Percentiles rank a stretch among this genome's conserved stretches.
Evolutionary conservation across 129 eudicot genomes (phyloP).

Genomic region (Escallonia herrerae): DNA sequence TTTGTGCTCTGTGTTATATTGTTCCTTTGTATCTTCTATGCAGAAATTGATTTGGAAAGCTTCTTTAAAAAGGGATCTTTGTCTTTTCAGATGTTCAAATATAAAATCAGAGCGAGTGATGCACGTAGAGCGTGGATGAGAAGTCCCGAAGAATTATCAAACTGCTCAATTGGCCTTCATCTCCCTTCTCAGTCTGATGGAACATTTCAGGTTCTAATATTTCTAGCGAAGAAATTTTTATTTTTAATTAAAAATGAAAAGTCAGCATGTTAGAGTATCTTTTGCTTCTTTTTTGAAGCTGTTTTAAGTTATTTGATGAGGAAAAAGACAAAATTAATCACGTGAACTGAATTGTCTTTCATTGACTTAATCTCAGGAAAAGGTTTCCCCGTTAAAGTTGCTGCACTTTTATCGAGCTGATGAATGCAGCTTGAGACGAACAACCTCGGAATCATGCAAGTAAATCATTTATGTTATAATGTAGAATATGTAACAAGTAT

Average conservation of each 20-base stretch:
- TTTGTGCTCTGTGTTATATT: not conserved
- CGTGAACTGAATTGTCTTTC: not conserved
- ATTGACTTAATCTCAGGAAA: constrained; percentile 36
- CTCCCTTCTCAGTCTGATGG: constrained; percentile 49
- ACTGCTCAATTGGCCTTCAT: constrained; percentile 71
- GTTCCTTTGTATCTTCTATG: not conserved
- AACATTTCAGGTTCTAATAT: constrained; percentile 32
- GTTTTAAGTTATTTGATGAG: not conserved
- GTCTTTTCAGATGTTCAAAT: constrained; percentile 59
- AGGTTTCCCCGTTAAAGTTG: constrained; percentile 35
- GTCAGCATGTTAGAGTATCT: not conserved
- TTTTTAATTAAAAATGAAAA: not conserved
- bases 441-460: constrained; percentile 9
- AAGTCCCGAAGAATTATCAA: constrained; percentile 62
- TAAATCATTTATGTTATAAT: not conserved
- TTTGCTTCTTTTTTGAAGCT: not conserved
- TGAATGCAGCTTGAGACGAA: constrained; percentile 19
- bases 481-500: no score
- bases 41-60: no score
- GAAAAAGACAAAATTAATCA: not conserved
- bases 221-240: not conserved
- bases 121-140: constrained; percentile 82
- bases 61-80: not conserved
- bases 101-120: constrained; percentile 71
- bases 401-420: constrained; percentile 56